Evolutionary conservation across 2,329 filamentous ascomycete genomes (phyloP), one percentile per base, ranked within the genome.

Genomic region (Sclerotinia sclerotiorum): DNA sequence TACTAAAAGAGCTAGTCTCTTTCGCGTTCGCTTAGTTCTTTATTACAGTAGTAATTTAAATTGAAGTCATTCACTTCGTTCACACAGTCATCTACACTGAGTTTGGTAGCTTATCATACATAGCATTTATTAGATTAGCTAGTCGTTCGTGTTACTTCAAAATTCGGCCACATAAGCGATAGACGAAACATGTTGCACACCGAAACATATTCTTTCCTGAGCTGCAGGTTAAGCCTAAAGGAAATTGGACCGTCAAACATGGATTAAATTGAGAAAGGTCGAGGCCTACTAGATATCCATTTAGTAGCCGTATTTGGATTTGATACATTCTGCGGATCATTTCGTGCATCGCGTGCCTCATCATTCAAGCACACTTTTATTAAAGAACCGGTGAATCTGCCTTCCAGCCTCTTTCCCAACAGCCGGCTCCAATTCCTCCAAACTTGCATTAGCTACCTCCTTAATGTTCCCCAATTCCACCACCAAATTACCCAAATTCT

Each of bases 381-480:
- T 90, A 74, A 99, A 98, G 77, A 99, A 98, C 21, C 85, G 84
- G 68, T 88, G 82, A 49, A 98, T 92, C 80, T 90, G 87, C 77
- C 89, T 86, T 35, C 87, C 93, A 21, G 90, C 88, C 77, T 94
- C 90, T 71, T 83, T 88, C 0, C 95, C 95, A 32, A 98, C 88
- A 69, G 96, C 72, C 42, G 85, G 85, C 72, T 88, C 85, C 70
- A 99, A 79, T 73, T 94, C 90, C 61, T 85, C 84, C 69, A 88
- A 84, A n/a, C 83, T 84, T 87, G 97, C 92, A 79, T 97, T 97
- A 44, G 93, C 93, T 72, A 99, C 84, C 74, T 96, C 93, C 65
- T 84, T 82, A 46, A 99, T 83, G 79, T 88, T 97, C 72, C 90
- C 89, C 72, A 90, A 87, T 76, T 91, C 86, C 27, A 93, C 76